Evolutionary conservation across 1,284 basidiomycete species (phyloP), one percentile per base, ranked within the genome.

Genomic region (Fomitopsis betulina): DNA sequence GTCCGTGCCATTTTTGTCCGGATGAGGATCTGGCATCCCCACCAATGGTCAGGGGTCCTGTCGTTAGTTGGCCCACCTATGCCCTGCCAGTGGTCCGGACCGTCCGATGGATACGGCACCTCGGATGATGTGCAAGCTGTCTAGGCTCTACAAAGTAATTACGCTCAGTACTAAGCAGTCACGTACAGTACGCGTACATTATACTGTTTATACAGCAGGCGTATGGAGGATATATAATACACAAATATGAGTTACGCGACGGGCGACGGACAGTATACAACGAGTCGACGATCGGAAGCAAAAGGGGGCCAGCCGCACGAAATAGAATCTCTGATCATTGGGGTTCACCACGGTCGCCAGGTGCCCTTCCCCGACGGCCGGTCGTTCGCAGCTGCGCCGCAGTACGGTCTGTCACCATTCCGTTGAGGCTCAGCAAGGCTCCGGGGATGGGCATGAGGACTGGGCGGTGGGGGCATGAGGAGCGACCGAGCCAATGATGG

Each of bases 301-400:
- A 30, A 51, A 56, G 42, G 23, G 25, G 23, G 19, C 33, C 30
- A 55, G 21, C 53, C 12, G 19, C 38, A 27, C 33, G 40, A 45
- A 19, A 55, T 23, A 13, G 19, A 23, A 19, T 25, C 21, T 21
- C 8, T n/a, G 38, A 32, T 49, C 21, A 27, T 47, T 51, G 40
- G n/a, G n/a, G 35, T 45, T 55, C 40, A 58, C 58, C 58, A 58
- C 37, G 58, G 58, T 55, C 58, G 52, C 58, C 58, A 58, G 8
- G 58, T 25, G 52, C 51, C 51, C 32, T 53, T 57, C 35, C 47
- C 56, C 39, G 30, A 47, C 13, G 47, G 5, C 12, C 35, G 51
- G 33, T 57, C 40, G 32, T 37, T 21, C 25, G 50, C 21, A 39
- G 51, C 56, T 45, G 56, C 42, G 42, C 19, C 51, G 56, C 39